Percentiles rank a stretch among this genome's conserved stretches.
phyloP scores from a whole-genome alignment of 2,329 filamentous ascomycete species.

The Pyricularia sp. region DNA sequence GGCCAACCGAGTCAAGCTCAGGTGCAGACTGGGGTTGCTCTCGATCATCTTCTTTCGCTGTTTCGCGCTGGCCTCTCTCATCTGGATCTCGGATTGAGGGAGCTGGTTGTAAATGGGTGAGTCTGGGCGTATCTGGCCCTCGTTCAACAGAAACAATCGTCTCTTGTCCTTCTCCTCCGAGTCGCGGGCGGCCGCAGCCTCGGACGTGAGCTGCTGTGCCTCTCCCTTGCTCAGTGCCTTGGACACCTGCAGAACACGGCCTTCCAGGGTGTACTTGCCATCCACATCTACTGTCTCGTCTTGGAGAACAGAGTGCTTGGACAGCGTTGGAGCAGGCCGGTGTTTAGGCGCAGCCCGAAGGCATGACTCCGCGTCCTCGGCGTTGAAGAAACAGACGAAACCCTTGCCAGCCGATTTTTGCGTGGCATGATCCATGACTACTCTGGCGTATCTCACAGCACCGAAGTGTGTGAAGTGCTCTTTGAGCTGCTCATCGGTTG shows the following conservation, averaged over 20 bases:
- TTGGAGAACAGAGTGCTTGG: constrained; percentile 74
- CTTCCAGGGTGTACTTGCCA: constrained; percentile 81
- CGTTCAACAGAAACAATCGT: constrained; percentile 72
- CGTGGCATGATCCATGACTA: constrained; percentile 76
- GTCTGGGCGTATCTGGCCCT: constrained; percentile 69
- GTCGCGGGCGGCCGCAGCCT: constrained; percentile 50
- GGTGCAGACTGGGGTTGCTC: constrained; percentile 75
- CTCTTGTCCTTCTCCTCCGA: constrained; percentile 75
- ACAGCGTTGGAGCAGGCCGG: constrained; percentile 29
- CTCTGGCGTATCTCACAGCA: constrained; percentile 74
- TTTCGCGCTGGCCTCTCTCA: constrained; percentile 75
- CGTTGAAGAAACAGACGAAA: constrained; percentile 83
- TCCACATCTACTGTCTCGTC: constrained; percentile 70
- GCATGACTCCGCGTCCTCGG: constrained; percentile 63
- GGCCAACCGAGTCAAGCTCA: constrained; percentile 81
- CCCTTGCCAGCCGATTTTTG: constrained; percentile 83
- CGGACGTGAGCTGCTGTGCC: constrained; percentile 61
- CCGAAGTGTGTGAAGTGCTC: constrained; percentile 84
- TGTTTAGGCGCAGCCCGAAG: constrained; percentile 59
- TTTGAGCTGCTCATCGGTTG: constrained; percentile 69
- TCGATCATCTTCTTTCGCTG: constrained; percentile 87
- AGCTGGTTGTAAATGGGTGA: constrained; percentile 67
- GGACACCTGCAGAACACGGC: constrained; percentile 72
- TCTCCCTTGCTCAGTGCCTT: constrained; percentile 76
- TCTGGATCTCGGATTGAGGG: constrained; percentile 65